Evolutionary conservation across 169 alveolate genomes (phyloP).

Genomic region (Babesia bovis): DNA sequence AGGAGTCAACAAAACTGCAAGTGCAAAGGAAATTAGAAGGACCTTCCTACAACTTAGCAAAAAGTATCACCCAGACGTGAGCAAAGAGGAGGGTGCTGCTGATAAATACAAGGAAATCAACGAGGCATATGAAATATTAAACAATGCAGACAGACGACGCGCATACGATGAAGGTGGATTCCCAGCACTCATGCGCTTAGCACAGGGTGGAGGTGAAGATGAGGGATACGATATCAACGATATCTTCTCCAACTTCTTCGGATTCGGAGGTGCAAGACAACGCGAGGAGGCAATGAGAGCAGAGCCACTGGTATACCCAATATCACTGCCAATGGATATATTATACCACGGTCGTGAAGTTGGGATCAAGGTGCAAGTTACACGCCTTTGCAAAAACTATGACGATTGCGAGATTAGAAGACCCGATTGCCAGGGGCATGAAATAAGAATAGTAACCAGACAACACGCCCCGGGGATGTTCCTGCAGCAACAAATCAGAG

Average conservation of each 20-base stretch:
- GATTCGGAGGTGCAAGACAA: constrained; percentile 62
- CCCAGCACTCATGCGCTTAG: constrained; percentile 81
- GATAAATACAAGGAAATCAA: constrained; percentile 85
- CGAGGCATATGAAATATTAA: constrained; percentile 89
- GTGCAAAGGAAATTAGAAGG: constrained; percentile 86
- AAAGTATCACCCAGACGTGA: constrained; percentile 90
- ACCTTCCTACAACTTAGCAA: constrained; percentile 83
- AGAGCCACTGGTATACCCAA: constrained; percentile 72
- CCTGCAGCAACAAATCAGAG: constrained; percentile 82
- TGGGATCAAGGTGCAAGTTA: constrained; percentile 65
- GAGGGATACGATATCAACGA: constrained; percentile 68
- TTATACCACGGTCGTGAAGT: constrained; percentile 78
- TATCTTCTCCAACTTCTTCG: constrained; percentile 68
- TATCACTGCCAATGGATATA: constrained; percentile 72
- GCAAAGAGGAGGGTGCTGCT: constrained; percentile 81
- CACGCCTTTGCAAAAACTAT: constrained; percentile 74
- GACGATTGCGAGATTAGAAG: constrained; percentile 78
- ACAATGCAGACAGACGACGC: constrained; percentile 84
- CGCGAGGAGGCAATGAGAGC: constrained; percentile 73
- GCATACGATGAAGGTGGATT: constrained; percentile 89
- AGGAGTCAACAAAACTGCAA: constrained; percentile 77
- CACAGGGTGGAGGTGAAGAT: constrained; percentile 64
- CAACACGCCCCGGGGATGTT: constrained; percentile 85
- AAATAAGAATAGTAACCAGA: constrained; percentile 75
- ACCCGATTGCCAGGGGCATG: constrained; percentile 80